A percentile compares a stretch with the other conserved stretches of the same genome.
These are phyloP conservation scores for Elongisporangium prolatum DNA, from an alignment of 352 stramenopile genomes.

Conservation along the genomic window DNA sequence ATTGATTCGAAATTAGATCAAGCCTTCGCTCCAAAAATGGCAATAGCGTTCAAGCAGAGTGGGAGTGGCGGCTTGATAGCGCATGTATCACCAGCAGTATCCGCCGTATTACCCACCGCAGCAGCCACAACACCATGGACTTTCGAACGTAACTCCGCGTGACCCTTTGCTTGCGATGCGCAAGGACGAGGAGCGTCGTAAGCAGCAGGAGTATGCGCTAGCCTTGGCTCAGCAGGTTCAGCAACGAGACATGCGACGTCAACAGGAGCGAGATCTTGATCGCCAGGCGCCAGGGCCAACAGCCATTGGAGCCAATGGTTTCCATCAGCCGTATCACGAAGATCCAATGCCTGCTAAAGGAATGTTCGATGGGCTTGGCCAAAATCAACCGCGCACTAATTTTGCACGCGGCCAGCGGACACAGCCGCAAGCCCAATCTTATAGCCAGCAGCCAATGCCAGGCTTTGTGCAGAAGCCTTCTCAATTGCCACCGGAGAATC, in stretches of 20 bases:
- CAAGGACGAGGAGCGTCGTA: conserved; percentile 50
- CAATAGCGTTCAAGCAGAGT: no score
- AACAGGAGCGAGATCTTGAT: conserved; percentile 27
- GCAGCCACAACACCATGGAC: no score
- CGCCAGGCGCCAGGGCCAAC: conserved; percentile 9
- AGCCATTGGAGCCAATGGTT: conserved; percentile 1
- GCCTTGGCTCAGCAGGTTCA: conserved; percentile 53
- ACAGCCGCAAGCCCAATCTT: background rate
- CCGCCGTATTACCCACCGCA: no score
- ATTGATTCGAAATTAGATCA: no score
- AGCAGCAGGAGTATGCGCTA: conserved; percentile 52
- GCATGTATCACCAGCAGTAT: no score
- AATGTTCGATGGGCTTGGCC: conserved; percentile 42
- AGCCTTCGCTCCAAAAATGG: no score
- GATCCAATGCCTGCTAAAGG: conserved; percentile 2
- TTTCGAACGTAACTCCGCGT: no score
- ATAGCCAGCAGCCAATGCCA: conserved; percentile 1
- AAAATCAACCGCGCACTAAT: conserved; percentile 30
- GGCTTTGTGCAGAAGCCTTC: background rate
- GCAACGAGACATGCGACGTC: conserved; percentile 46
- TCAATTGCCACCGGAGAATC: background rate
- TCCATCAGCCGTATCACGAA: background rate
- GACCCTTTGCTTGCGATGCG: background rate
- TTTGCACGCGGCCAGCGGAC: conserved; percentile 42
- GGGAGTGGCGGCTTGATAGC: no score